Evolutionary conservation across 176 grass and related monocot genomes (phyloP).

Genomic region (Poa pratensis): DNA sequence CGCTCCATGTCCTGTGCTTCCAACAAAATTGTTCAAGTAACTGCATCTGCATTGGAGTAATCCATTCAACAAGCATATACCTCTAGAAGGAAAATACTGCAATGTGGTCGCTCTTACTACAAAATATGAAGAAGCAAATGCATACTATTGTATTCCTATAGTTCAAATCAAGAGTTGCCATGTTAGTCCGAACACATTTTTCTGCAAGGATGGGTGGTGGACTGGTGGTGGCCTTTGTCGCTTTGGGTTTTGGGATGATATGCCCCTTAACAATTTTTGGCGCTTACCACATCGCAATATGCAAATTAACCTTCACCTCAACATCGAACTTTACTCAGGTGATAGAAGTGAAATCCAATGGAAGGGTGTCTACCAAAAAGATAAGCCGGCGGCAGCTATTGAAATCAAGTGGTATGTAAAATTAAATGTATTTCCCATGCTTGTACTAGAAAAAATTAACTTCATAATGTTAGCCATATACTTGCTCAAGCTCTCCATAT

Average conservation of each 20-base stretch:
- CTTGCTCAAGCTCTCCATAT: too few species aligned
- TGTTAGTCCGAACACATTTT: conserved; percentile 6
- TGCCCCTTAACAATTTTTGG: not conserved
- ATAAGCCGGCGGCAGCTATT: conserved; percentile 91
- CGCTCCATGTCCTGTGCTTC: too few species aligned
- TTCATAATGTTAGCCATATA: too few species aligned
- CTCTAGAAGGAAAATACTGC: not conserved
- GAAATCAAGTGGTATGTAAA: conserved; percentile 86
- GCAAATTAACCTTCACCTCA: conserved; percentile 17
- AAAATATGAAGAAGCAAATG: not conserved
- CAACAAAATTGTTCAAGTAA: not conserved
- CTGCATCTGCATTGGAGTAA: not conserved
- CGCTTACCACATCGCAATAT: not conserved
- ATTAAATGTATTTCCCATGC: not conserved
- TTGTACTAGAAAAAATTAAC: too few species aligned
- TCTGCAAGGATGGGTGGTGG: not conserved
- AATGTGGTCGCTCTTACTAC: not conserved
- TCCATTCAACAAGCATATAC: not conserved
- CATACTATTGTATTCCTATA: not conserved
- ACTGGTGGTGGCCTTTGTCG: too few species aligned
- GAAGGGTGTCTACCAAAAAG: conserved; percentile 72
- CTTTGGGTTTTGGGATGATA: not conserved
- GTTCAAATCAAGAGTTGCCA: not conserved
- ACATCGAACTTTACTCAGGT: conserved; percentile 56
- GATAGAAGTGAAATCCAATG: conserved; percentile 84